Evolutionary conservation across 257 asterid genomes (phyloP), one percentile per base, ranked within the genome.

Genomic region (Dorcoceras hygrometricum): DNA sequence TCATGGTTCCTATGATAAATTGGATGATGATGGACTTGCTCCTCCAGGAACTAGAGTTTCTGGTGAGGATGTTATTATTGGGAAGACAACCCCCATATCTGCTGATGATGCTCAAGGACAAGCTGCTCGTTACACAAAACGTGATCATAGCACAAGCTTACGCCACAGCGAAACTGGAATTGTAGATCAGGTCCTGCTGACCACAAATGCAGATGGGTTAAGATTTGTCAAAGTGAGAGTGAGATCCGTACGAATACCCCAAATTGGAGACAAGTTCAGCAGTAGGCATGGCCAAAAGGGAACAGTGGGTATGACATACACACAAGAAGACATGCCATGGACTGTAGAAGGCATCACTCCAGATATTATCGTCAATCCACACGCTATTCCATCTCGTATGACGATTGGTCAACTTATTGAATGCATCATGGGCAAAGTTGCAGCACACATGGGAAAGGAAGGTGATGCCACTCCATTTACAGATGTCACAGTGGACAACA

Each of bases 251-350:
- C 81, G 97, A 43, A 83, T 93, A 59, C 99, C 99, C 61, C 99
- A 93, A 80, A 93, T 93, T 62, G 99, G 99, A 14, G 97, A 93
- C 79, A 93, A 90, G 63, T 90, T 93, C 81, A 93, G 99, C 62
- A 89, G 97, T 79, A 71, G 99, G 67, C 99, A 90, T 26, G 99
- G 97, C 29, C 99, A 93, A 84, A 93, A 93, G 75, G 99, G 97
- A 54, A 90, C 99, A 1, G 91, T 93, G 29, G 97, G 99, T 24
- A 93, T 89, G 96, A 90, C 97, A 2, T 93, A 86, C 69, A 93
- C 99, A 3, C 99, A 93, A 73, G 99, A 93, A 77, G 99, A 93
- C 86, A 93, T 93, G 99, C 99, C 97, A 5, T 93, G 91, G 87
- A 93, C 97, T 53, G 76, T 75, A 54, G 99, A 93, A 78, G 99